A percentile compares a stretch with the other conserved stretches of the same genome.
phyloP scores from a whole-genome alignment of 2,329 filamentous ascomycete species.

The Bipolaris cookei region DNA sequence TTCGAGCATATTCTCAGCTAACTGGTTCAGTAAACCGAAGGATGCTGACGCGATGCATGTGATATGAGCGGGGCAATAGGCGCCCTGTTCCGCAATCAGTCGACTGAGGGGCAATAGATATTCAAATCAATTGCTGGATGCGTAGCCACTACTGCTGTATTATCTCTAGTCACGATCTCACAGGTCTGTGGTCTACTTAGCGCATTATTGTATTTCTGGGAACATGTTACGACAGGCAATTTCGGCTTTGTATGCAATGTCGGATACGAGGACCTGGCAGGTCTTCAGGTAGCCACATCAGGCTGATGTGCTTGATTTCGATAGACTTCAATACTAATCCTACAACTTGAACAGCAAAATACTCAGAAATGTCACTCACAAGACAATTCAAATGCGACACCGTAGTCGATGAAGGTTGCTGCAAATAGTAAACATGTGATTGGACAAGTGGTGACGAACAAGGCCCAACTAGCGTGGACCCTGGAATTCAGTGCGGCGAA shows the following conservation, averaged over 20 bases:
- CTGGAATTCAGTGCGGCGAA: slow-evolving; percentile 37
- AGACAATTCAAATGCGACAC: background rate
- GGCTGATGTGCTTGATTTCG: no score
- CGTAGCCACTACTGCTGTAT: background rate
- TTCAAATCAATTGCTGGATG: background rate
- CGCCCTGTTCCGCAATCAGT: background rate
- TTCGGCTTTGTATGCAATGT: no score
- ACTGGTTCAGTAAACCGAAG: slow-evolving; percentile 4
- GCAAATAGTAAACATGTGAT: slow-evolving; percentile 25
- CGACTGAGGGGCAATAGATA: background rate
- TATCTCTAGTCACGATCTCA: no score
- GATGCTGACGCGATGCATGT: background rate
- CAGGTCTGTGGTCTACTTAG: background rate
- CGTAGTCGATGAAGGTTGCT: background rate
- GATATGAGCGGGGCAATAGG: background rate
- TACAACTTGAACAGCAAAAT: background rate
- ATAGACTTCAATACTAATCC: background rate
- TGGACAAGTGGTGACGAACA: slow-evolving; percentile 20
- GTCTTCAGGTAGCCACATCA: no score
- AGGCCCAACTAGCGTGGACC: slow-evolving; percentile 28
- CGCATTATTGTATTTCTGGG: background rate
- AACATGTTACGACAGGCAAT: background rate
- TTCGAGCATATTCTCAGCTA: background rate
- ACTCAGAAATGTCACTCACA: background rate
- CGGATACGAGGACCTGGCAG: no score